These are phyloP conservation scores for Populus tremula DNA, from an alignment of 345 rosid species.

Conservation along the genomic window DNA sequence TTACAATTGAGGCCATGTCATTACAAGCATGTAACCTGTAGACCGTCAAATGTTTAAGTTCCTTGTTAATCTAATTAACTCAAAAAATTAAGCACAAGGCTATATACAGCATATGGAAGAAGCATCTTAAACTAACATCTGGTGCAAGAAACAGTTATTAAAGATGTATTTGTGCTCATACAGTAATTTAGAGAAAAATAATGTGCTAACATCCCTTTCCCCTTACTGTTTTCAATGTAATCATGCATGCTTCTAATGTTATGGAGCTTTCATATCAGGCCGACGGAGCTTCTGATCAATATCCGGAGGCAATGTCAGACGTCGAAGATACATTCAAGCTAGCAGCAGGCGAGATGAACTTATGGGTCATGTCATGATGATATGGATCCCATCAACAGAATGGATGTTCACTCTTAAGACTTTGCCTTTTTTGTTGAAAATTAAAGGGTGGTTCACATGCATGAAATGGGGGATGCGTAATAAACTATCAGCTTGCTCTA, in stretches of 20 bases:
- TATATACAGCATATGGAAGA: no score
- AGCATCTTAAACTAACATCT: no score
- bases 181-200: background rate
- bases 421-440: background rate
- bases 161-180: background rate
- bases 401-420: background rate
- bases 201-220: background rate
- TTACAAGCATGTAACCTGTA: no score
- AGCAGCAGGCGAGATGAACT: slow-evolving; percentile 51
- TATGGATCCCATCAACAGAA: background rate
- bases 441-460: no score
- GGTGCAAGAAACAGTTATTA: no score
- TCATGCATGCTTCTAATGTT: background rate
- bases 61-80: background rate
- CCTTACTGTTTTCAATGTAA: no score
- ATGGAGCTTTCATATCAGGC: slow-evolving; percentile 16
- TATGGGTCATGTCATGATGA: slow-evolving; percentile 42
- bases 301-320: slow-evolving; percentile 32
- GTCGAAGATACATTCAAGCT: slow-evolving; percentile 48
- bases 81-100: background rate
- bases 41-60: no score
- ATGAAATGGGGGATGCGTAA: no score
- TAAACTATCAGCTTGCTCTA: background rate
- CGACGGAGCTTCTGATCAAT: slow-evolving; percentile 23
- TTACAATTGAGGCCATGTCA: no score